Conservation (phyloP, 2,329 filamentous ascomycete genomes). For the Colletotrichum plurivorum region DNA sequence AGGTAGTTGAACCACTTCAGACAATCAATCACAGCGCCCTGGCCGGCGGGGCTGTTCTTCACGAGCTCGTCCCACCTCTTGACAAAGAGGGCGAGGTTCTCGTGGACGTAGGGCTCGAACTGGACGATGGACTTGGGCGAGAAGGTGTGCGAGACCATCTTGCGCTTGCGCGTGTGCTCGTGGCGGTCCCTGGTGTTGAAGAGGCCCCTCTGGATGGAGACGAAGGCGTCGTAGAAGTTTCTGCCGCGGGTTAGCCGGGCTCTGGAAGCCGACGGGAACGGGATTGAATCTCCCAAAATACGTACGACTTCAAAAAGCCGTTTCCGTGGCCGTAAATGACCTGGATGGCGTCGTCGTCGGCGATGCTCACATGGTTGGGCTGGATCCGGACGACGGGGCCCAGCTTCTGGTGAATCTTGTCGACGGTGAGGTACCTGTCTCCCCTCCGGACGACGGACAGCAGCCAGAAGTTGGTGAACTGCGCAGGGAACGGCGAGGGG, state of each 20-base stretch:
- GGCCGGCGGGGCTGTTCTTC: slow-evolving; percentile 48
- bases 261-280: neutral
- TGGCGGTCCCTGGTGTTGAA: slow-evolving; percentile 90
- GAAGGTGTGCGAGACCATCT: slow-evolving; percentile 90
- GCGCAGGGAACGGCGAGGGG: slow-evolving; percentile 73
- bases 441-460: slow-evolving; percentile 76
- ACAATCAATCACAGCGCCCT: slow-evolving; percentile 73
- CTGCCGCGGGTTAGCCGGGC: slow-evolving; percentile 54
- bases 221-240: slow-evolving; percentile 92
- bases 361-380: slow-evolving; percentile 86
- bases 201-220: slow-evolving; percentile 86
- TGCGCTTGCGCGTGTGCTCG: slow-evolving; percentile 90
- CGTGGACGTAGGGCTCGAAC: slow-evolving; percentile 91
- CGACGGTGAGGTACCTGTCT: slow-evolving; percentile 73
- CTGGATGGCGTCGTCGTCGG: slow-evolving; percentile 83
- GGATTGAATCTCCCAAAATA: slow-evolving; percentile 27
- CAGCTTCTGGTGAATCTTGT: slow-evolving; percentile 80
- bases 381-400: slow-evolving; percentile 88
- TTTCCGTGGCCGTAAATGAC: slow-evolving; percentile 85
- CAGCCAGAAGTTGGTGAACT: slow-evolving; percentile 87
- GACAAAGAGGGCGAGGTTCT: slow-evolving; percentile 82
- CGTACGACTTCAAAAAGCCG: slow-evolving; percentile 79
- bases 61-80: slow-evolving; percentile 77
- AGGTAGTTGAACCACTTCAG: slow-evolving; percentile 54
- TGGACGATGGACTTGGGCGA: slow-evolving; percentile 84